phyloP scores from a whole-genome alignment of 2,329 filamentous ascomycete genomes.

The Botrytis sinoallii region DNA sequence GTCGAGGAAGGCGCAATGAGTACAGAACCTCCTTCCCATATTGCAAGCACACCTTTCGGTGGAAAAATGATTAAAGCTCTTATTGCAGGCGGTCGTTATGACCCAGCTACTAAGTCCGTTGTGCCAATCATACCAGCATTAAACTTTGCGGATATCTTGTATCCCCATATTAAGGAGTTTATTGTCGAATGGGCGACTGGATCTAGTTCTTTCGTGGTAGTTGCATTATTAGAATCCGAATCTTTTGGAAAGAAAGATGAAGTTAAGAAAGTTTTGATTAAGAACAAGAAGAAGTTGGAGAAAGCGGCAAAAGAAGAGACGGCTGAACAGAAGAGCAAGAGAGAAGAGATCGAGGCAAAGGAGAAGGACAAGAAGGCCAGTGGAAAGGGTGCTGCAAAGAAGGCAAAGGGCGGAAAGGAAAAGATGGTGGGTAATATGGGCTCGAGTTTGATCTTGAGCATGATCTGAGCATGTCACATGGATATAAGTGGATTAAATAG shows the following conservation, averaged over 20 bases:
- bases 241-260: constrained; percentile 66
- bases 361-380: constrained; percentile 40
- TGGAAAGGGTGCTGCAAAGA: constrained; percentile 42
- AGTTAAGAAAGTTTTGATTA: constrained; percentile 66
- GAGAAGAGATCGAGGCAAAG: constrained; percentile 43
- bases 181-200: constrained; percentile 83
- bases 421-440: constrained; percentile 59
- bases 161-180: constrained; percentile 71
- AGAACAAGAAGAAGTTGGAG: constrained; percentile 68
- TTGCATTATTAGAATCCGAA: constrained; percentile 73
- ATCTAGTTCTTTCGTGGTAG: constrained; percentile 79
- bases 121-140: constrained; percentile 72
- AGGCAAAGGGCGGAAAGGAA: constrained; percentile 41
- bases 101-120: constrained; percentile 67
- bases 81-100: constrained; percentile 84
- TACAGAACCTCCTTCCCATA: constrained; percentile 44
- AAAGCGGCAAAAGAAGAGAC: constrained; percentile 62
- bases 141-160: constrained; percentile 78
- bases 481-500: not conserved
- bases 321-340: constrained; percentile 50
- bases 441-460: constrained; percentile 58
- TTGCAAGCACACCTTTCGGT: constrained; percentile 59
- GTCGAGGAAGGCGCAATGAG: constrained; percentile 40
- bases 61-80: constrained; percentile 88
- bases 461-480: constrained; percentile 40